Evolutionary conservation across 352 stramenopile species (phyloP), one percentile per base, ranked within the genome.

Genomic region (Globisporangium recalcitrans): DNA sequence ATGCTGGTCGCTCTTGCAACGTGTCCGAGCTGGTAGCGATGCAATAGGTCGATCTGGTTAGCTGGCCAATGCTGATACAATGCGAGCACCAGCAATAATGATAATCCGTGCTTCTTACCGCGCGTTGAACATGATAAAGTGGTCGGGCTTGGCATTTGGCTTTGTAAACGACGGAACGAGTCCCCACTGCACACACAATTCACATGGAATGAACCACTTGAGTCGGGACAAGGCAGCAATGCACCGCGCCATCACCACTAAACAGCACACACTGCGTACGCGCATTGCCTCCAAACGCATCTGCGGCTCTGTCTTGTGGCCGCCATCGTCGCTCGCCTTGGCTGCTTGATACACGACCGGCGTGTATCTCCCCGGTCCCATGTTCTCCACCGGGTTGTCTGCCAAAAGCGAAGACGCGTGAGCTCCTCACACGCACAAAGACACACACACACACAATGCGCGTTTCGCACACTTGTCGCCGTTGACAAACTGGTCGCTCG

Each of bases 121-220:
- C 5, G 83, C 85, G 54, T 95, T 95, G 65, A 95, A 95, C 78
- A 92, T 92, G 46, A 90, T 66, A 34, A 93, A 95, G 65, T 95
- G 83, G 55, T 95, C 83, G 46, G 84, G 80, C 58, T 87, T 91
- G 19, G 65, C 72, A 52, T 74, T 70, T 26, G 82, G 71, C 65
- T 93, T 93, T n/a, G 77, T 90, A 51, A 93, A 95, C 2, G 82
- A 91, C 47, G 85, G 85, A 49, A 95, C 70, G 5, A 95, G 66
- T 21, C 85, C 85, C 85, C 85, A 95, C 83, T 94, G 26, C 8
- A 53, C 34, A 26, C 3, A 1, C 13, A n/a, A n/a, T n/a, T n/a
- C 29, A 51, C 24, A 26, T 64, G 31, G 31, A 36, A 36, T 36
- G 31, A 10, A 36, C 13, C 31, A 10, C 10, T 36, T 8, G 31